Percentiles rank a stretch among this genome's conserved stretches.
Evolutionary conservation across 148 eudicot species (phyloP).

Genomic region (Diospyros kaki): DNA sequence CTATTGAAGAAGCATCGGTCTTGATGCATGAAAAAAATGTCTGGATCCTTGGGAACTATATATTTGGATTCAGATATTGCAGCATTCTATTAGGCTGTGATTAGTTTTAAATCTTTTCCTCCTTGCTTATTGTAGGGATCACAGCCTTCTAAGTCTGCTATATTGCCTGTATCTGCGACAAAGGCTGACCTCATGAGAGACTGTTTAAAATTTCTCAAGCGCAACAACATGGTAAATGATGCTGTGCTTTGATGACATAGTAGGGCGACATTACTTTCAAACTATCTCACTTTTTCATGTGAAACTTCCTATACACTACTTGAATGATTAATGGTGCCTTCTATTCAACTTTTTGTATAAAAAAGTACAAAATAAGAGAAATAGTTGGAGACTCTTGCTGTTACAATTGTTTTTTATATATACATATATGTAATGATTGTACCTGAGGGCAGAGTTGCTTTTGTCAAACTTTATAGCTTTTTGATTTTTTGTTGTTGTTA

Average conservation of each 20-base stretch:
- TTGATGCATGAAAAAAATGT: constrained; percentile 26
- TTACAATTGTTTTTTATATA: background rate
- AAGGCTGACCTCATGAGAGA: constrained; percentile 50
- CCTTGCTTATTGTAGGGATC: constrained; percentile 18
- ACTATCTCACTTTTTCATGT: background rate
- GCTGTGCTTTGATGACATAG: background rate
- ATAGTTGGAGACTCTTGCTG: background rate
- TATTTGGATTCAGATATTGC: background rate
- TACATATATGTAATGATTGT: background rate
- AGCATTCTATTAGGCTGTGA: background rate
- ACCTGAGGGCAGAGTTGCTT: background rate
- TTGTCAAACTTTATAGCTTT: background rate
- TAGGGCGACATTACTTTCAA: background rate
- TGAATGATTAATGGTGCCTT: background rate
- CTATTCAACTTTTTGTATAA: background rate
- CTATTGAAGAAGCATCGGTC: constrained; percentile 17
- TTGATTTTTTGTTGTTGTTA: background rate
- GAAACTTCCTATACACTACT: background rate
- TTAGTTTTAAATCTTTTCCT: background rate
- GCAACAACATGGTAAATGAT: constrained; percentile 52
- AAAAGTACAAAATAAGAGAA: too few species aligned
- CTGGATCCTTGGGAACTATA: constrained; percentile 11
- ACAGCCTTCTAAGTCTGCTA: constrained; percentile 17
- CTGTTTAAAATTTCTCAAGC: constrained; percentile 68
- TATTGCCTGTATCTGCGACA: constrained; percentile 18